Base-by-base conservation (phyloP, 2,329 filamentous ascomycete species). In the Calonectria montana region DNA sequence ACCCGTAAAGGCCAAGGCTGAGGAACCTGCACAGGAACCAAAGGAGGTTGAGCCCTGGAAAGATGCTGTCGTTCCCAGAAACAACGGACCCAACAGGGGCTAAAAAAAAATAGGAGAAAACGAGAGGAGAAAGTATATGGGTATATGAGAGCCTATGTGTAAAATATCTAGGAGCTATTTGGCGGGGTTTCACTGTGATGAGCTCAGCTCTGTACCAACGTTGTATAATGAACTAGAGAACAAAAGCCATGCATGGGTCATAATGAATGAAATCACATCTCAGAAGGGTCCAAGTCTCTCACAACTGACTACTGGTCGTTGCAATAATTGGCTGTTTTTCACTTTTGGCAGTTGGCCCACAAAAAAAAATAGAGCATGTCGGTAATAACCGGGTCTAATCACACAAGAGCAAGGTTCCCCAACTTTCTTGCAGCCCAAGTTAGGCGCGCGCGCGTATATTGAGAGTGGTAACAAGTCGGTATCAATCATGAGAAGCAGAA, bases 261-360 rank as follows among this genome's bases (percentile, higher is more conserved):
- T 75, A 78, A 79, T 79, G 77, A 71, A 79, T 65, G 71, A 55
- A 65, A 78, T 78, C 78, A 73, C 77, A 79, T 74, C 77, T 79
- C 77, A 76, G 15, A 29, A 39, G 31, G 31, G 25, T 53, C 10
- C 3, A 31, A 53, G 41, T 35, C 61, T 9, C 13, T 37, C 29
- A 59, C 31, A 59, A 35, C 31, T 3, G 13, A 35, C 31, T 35
- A 2, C n/a, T 59, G 12, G 53, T 27, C 7, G 53, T 59, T 59
- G 18, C 10, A 23, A 37, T 47, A 18, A 15, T n/a, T 21, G 13
- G 35, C 25, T 18, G 2, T n/a, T 39, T 55, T 53, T 39, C 27
- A 31, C 21, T 45, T 47, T 37, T 23, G 53, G 47, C 31, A 35
- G 9, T 47, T 2, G 50, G n/a, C 27, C 53, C 37, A 45, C 57